phyloP scores from a whole-genome alignment of 1,139 yeast species.

The Geotrichum siamense region DNA sequence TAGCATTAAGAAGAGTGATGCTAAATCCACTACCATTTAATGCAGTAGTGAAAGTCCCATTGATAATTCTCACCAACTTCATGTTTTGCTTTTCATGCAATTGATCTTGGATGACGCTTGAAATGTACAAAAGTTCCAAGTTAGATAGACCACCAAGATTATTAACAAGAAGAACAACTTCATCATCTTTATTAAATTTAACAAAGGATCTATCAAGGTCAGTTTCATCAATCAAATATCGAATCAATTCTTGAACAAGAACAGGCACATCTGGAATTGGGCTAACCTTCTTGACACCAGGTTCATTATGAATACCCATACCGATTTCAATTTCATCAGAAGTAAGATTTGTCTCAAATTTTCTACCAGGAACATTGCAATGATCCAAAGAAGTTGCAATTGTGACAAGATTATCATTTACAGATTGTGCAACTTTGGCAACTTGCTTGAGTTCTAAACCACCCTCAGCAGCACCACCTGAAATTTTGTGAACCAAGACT shows the following conservation, averaged over 20 bases:
- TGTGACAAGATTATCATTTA: conserved; percentile 65
- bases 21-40: conserved; percentile 89
- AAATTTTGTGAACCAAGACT: conserved; percentile 71
- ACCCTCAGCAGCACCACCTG: conserved; percentile 63
- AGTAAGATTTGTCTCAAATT: conserved; percentile 47
- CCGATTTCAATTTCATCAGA: conserved; percentile 76
- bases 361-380: conserved; percentile 79
- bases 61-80: conserved; percentile 56
- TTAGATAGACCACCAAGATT: conserved; percentile 83
- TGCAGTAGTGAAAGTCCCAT: conserved; percentile 77
- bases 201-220: conserved; percentile 41
- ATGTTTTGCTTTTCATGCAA: conserved; percentile 45
- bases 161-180: conserved; percentile 62
- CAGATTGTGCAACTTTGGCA: conserved; percentile 50
- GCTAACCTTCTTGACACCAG: conserved; percentile 63
- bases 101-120: conserved; percentile 42
- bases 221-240: conserved; percentile 26
- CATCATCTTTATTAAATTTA: conserved; percentile 52
- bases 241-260: conserved; percentile 33
- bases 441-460: conserved; percentile 41
- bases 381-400: conserved; percentile 87
- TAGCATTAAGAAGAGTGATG: conserved; percentile 62
- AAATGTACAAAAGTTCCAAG: conserved; percentile 63
- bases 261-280: conserved; percentile 52
- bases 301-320: conserved; percentile 93